phyloP scores from a whole-genome alignment of 225 moss, liverwort and hornwort species.

The Pseudisothecium myosuroides region DNA sequence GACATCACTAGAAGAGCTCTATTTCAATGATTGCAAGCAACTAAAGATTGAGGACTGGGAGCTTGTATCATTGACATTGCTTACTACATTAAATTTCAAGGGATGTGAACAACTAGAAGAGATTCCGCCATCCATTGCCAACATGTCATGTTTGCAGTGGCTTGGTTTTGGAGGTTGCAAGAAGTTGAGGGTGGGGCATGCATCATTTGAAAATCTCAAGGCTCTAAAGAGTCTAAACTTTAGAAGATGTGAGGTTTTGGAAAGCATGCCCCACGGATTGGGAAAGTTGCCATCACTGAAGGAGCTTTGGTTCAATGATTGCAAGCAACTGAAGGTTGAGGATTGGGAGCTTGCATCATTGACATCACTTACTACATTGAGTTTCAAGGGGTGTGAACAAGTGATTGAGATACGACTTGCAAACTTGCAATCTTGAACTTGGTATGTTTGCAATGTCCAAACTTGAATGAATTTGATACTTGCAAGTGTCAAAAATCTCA shows the following conservation, averaged over 20 bases:
- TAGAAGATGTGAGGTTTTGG: no score
- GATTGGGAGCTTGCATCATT: no score
- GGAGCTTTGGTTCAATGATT: no score
- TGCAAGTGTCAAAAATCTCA: not conserved
- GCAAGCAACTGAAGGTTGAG: no score
- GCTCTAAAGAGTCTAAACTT: not conserved
- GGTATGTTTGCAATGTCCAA: not conserved
- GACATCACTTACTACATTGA: not conserved
- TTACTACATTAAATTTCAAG: not conserved
- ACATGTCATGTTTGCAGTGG: no score
- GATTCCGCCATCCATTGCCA: not conserved
- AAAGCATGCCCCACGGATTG: no score
- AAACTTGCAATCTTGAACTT: no score
- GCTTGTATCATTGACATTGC: no score
- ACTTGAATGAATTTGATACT: not conserved
- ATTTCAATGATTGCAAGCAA: no score
- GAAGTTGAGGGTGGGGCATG: not conserved
- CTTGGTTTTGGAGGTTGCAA: not conserved
- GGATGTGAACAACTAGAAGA: not conserved
- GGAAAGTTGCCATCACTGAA: no score
- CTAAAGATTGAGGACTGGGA: no score
- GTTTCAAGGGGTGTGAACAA: not conserved
- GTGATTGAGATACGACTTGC: no score
- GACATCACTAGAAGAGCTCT: fast-evolving
- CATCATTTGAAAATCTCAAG: not conserved